A percentile compares a stretch with the other conserved stretches of the same genome.
Evolutionary conservation across 805 yeast genomes (phyloP).

Genomic region (Yamadazyma philogaea): DNA sequence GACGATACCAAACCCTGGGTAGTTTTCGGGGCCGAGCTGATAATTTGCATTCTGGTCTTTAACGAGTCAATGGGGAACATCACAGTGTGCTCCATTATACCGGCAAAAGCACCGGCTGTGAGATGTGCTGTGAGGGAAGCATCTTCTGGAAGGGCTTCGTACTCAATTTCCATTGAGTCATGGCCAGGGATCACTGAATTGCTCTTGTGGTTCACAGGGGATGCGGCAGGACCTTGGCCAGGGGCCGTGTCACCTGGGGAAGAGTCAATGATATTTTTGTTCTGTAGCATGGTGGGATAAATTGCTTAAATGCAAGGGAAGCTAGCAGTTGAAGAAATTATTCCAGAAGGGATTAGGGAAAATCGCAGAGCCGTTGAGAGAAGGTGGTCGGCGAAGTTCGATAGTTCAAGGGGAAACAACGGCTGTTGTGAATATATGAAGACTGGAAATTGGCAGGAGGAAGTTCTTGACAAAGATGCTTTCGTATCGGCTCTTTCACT

Average conservation of each 20-base stretch:
- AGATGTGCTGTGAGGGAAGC: constrained; percentile 82
- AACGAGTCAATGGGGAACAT: constrained; percentile 97
- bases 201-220: neutral
- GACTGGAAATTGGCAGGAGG: neutral
- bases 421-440: too few species aligned
- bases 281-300: neutral
- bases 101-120: constrained; percentile 97
- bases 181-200: constrained; percentile 14
- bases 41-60: constrained; percentile 89
- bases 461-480: neutral
- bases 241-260: neutral
- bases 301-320: neutral
- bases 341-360: neutral
- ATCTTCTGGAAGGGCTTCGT: constrained; percentile 86
- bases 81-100: constrained; percentile 96
- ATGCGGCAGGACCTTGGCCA: neutral
- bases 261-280: constrained; percentile 1
- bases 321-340: neutral
- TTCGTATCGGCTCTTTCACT: neutral
- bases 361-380: too few species aligned
- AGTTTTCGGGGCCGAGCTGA: constrained; percentile 18
- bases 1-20: constrained; percentile 55
- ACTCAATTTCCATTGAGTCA: constrained; percentile 64
- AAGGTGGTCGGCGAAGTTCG: neutral
- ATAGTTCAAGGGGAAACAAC: too few species aligned